These are phyloP conservation scores for Cladophialophora psammophila DNA, from an alignment of 2,329 filamentous ascomycete species.

Conservation along the genomic window DNA sequence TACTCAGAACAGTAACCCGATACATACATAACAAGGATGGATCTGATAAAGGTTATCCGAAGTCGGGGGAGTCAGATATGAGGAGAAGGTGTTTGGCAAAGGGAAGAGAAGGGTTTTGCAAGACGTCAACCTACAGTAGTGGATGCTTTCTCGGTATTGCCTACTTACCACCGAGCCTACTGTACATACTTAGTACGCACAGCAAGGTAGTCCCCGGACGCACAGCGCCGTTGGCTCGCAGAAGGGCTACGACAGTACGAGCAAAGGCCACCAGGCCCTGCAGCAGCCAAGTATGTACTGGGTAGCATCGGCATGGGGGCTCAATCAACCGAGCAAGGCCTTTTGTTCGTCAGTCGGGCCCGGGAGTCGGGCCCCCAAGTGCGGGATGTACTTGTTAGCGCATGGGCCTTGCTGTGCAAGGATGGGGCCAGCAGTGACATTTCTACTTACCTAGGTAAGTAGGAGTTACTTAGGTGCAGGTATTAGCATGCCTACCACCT, in stretches of 20 bases:
- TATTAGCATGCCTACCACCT: too few relatives aligned
- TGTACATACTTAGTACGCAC: neutral
- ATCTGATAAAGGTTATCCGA: conserved; percentile 11
- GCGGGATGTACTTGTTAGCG: neutral
- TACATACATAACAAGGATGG: neutral
- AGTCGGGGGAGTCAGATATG: neutral
- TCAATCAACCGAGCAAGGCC: neutral
- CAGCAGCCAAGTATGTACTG: neutral
- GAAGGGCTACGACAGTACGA: neutral
- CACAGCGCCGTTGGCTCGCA: neutral
- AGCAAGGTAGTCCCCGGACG: neutral
- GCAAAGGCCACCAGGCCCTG: neutral
- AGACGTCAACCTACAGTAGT: conserved; percentile 3
- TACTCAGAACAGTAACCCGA: neutral
- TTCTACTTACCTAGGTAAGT: too few relatives aligned
- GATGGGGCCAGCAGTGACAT: too few relatives aligned
- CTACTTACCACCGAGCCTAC: too few relatives aligned
- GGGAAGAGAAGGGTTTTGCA: neutral
- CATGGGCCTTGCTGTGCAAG: too few relatives aligned
- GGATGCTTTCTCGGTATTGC: neutral
- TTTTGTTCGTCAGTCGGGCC: neutral
- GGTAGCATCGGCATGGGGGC: neutral
- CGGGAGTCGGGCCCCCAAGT: conserved; percentile 9
- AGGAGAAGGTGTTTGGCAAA: neutral
- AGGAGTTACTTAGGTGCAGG: too few relatives aligned